phyloP scores from a whole-genome alignment of 164 flowering plant genomes.

The Kalanchoe fedtschenkoi region DNA sequence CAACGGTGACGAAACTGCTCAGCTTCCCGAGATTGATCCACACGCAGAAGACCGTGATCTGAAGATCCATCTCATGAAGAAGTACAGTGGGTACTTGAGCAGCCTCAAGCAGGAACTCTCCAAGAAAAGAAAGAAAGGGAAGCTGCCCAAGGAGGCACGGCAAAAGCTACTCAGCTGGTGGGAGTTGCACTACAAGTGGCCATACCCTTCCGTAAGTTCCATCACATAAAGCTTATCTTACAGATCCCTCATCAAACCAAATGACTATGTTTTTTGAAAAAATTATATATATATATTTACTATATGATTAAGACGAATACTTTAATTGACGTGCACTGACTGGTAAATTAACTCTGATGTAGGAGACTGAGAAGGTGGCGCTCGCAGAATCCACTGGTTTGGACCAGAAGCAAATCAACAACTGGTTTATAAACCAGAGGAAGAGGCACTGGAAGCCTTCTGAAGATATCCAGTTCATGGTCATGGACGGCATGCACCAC shows the following conservation, averaged over 20 bases:
- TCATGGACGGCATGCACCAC: slow-evolving; percentile 87
- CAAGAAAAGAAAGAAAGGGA: slow-evolving; percentile 93
- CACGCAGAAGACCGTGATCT: slow-evolving; percentile 85
- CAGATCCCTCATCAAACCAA: no score
- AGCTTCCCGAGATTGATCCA: slow-evolving; percentile 67
- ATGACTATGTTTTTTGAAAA: no score
- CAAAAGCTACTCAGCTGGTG: slow-evolving; percentile 92
- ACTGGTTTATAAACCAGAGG: slow-evolving; percentile 95
- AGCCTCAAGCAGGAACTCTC: slow-evolving; percentile 93
- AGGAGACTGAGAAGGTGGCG: slow-evolving; percentile 94
- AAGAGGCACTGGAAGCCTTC: slow-evolving; percentile 99
- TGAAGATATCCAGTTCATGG: slow-evolving; percentile 92
- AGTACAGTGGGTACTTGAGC: slow-evolving; percentile 87
- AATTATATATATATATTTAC: no score
- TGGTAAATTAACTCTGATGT: no score
- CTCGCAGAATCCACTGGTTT: slow-evolving; percentile 93
- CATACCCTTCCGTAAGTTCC: slow-evolving; percentile 75
- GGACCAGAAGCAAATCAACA: slow-evolving; percentile 93
- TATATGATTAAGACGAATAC: background rate
- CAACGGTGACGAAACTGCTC: slow-evolving; percentile 60
- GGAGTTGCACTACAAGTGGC: slow-evolving; percentile 96
- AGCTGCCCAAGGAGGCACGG: slow-evolving; percentile 91
- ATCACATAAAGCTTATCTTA: background rate
- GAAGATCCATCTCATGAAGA: slow-evolving; percentile 72
- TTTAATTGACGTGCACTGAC: no score